Base-by-base conservation (phyloP, 129 eudicot genomes). In the Lactuca sativa region DNA sequence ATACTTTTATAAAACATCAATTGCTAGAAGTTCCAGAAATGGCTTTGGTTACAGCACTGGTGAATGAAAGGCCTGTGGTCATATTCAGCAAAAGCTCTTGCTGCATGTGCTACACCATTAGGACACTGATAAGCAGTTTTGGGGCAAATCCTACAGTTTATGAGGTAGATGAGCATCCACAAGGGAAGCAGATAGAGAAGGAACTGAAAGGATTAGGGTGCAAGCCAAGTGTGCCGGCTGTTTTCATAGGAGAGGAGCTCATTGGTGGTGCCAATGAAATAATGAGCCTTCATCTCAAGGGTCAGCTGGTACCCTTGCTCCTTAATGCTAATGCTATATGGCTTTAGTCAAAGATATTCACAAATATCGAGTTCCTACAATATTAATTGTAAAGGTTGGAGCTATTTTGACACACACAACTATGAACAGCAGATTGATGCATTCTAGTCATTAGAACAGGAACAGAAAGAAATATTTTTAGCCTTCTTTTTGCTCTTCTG, bases 191-290 rank as follows among this genome's bases (percentile, higher is more conserved):
- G 41, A 41, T 86, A 55, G 88, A 86, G 55, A 82, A 75, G 73
- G 91, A 77, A 34, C 83, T 86, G 51, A 75, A 30, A 74, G 80
- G 69, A 38, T 62, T 86, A 33, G 88, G 91, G 61, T 58, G 73
- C 69, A 77, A 80, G 75, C 91, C 91, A 37, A 80, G 86, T 61
- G 82, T 80, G 3, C 96, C 96, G 60, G 93, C 86, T 41, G 92
- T 90, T 55, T 86, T 83, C 80, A 84, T 89, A 9, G 92, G 88
- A 31, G 75, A 80, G 53, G 44, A 80, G 66, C 77, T 81, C 31
- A 75, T 89, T 41, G 97, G 97, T 49, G 97, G 97, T 43, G 70
- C 97, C 40, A 81, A 91, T 77, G 90, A 88, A 69, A 62, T 88
- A 70, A 82, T 89, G 84, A 83, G 92, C 81, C 92, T 89, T 60